Percentiles rank a stretch among this genome's conserved stretches.
Conservation (phyloP, 148 eudicot species). For the Camellia granthamiana region DNA sequence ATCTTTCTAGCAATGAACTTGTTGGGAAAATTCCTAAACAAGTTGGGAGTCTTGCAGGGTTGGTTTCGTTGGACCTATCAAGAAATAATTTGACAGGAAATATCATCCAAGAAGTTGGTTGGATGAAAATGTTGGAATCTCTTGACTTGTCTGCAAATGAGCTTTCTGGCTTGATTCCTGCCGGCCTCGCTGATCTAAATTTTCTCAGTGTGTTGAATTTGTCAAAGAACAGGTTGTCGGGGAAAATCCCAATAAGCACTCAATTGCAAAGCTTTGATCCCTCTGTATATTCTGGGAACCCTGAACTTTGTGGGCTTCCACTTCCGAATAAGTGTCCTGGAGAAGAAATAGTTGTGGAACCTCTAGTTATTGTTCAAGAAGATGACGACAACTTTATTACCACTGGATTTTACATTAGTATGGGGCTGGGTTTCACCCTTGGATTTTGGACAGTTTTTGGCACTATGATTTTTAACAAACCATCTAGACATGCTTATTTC, state of each 20-base stretch:
- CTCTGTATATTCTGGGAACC: slow-evolving; percentile 23
- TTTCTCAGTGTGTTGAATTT: slow-evolving; percentile 23
- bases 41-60: not conserved
- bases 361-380: not conserved
- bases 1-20: slow-evolving; percentile 27
- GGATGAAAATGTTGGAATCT: slow-evolving; percentile 14
- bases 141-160: slow-evolving; percentile 28
- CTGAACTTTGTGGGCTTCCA: slow-evolving; percentile 30
- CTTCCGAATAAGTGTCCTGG: slow-evolving; percentile 13
- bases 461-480: not conserved
- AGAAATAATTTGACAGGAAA: slow-evolving; percentile 21
- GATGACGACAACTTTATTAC: not conserved
- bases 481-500: not conserved
- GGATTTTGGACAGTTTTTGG: slow-evolving; percentile 17
- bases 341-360: slow-evolving; percentile 1
- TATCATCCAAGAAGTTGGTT: slow-evolving; percentile 21
- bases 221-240: slow-evolving; percentile 21
- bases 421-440: slow-evolving; percentile 5
- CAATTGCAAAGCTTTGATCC: slow-evolving; percentile 25
- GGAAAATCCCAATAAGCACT: slow-evolving; percentile 29
- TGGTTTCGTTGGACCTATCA: slow-evolving; percentile 30
- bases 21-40: slow-evolving; percentile 18
- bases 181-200: slow-evolving; percentile 20
- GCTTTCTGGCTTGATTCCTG: slow-evolving; percentile 25
- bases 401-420: slow-evolving; percentile 4